These are phyloP conservation scores for Copromyces sp. DNA, from an alignment of 495 filamentous ascomycete genomes.

Conservation along the genomic window DNA sequence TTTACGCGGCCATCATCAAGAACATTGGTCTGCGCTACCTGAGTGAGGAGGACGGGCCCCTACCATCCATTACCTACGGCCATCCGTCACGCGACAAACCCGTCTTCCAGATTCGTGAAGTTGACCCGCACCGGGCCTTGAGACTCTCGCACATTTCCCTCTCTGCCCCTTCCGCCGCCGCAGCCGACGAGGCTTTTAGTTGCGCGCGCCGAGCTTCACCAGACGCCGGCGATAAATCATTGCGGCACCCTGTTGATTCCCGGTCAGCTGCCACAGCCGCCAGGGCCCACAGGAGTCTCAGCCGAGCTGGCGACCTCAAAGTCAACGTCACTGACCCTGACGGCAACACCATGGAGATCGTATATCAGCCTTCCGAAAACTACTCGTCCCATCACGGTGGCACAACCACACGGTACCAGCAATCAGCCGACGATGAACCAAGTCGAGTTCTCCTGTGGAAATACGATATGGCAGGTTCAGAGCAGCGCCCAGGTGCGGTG, in stretches of 20 bases:
- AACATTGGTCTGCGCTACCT: slow-evolving; percentile 68
- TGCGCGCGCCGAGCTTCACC: slow-evolving; percentile 32
- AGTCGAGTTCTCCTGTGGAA: slow-evolving; percentile 42
- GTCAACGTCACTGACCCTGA: slow-evolving; percentile 37
- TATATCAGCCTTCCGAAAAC: slow-evolving; percentile 23
- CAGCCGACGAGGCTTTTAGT: slow-evolving; percentile 33
- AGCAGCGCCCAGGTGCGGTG: neutral
- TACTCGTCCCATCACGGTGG: slow-evolving; percentile 25
- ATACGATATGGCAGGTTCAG: slow-evolving; percentile 29
- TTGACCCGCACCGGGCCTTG: slow-evolving; percentile 14
- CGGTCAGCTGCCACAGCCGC: slow-evolving; percentile 9
- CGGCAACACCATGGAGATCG: slow-evolving; percentile 42
- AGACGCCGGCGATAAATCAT: slow-evolving; percentile 10
- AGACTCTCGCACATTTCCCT: slow-evolving; percentile 30
- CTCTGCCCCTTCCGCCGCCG: slow-evolving; percentile 28
- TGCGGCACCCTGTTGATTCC: slow-evolving; percentile 12
- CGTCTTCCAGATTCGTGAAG: slow-evolving; percentile 32
- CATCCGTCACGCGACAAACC: slow-evolving; percentile 12
- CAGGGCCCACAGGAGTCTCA: slow-evolving; percentile 9
- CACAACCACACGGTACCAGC: slow-evolving; percentile 21
- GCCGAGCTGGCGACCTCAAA: slow-evolving; percentile 20
- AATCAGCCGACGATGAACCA: slow-evolving; percentile 32
- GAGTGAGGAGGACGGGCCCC: slow-evolving; percentile 25
- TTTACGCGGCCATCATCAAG: slow-evolving; percentile 66
- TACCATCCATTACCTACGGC: slow-evolving; percentile 25